Evolutionary conservation across 768 basidiomycete species (phyloP).

Genomic region (Hysterangium stoloniferum): DNA sequence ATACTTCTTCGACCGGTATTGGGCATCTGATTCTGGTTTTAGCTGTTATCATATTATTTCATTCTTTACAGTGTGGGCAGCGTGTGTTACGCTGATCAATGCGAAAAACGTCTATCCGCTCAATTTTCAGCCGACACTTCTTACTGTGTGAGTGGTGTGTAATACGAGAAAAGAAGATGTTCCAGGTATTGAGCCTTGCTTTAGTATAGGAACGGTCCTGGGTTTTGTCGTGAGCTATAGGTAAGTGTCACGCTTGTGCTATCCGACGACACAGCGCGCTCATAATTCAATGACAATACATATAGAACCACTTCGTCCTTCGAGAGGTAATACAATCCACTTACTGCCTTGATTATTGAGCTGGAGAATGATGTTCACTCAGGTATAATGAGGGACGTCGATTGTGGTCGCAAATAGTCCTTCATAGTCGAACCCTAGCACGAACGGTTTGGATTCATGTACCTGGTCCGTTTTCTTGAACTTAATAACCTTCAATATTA

Average conservation of each 20-base stretch:
- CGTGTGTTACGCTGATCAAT: conserved; percentile 47
- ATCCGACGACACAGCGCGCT: background rate
- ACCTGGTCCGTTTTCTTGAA: conserved; percentile 32
- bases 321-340: conserved; percentile 37
- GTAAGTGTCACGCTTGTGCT: conserved; percentile 27
- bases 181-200: conserved; percentile 20
- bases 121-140: conserved; percentile 42
- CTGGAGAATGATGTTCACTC: background rate
- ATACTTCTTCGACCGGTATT: no score
- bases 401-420: conserved; percentile 62
- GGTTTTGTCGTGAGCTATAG: conserved; percentile 53
- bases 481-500: conserved; percentile 18
- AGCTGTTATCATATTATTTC: conserved; percentile 62
- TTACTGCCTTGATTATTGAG: background rate
- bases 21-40: conserved; percentile 23
- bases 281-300: background rate
- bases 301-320: conserved; percentile 58
- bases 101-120: conserved; percentile 33
- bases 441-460: conserved; percentile 65
- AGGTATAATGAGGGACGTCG: conserved; percentile 62
- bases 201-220: conserved; percentile 51
- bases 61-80: conserved; percentile 58
- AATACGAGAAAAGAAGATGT: background rate
- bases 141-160: conserved; percentile 50
- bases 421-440: conserved; percentile 44